Percentiles rank a stretch among this genome's conserved stretches.
Evolutionary conservation across 495 filamentous ascomycete species (phyloP).

Genomic region (Friedmanniomyces simplex): DNA sequence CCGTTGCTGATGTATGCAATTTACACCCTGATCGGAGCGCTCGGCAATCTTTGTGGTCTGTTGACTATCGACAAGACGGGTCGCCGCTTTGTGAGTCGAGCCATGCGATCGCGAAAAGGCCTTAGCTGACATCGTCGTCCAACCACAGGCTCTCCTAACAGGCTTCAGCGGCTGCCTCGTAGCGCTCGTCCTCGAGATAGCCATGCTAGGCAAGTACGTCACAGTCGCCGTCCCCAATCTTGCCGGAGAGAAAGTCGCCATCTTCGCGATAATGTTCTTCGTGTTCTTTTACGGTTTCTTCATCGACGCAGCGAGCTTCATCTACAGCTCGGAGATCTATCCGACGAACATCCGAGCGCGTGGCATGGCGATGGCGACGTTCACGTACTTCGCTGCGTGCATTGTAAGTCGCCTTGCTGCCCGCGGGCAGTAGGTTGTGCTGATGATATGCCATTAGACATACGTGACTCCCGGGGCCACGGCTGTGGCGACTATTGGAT

Average conservation of each 20-base stretch:
- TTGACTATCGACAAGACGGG: conserved; percentile 24
- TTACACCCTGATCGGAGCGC: conserved; percentile 24
- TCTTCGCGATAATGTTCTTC: conserved; percentile 30
- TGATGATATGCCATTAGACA: neutral
- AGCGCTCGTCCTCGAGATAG: conserved; percentile 23
- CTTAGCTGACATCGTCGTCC: neutral
- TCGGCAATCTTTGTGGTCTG: conserved; percentile 23
- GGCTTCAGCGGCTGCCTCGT: conserved; percentile 23
- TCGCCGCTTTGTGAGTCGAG: conserved; percentile 18
- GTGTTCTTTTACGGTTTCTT: conserved; percentile 45
- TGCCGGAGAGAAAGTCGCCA: conserved; percentile 23
- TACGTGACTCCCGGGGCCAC: conserved; percentile 23
- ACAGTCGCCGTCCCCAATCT: conserved; percentile 4
- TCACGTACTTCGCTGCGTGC: conserved; percentile 23
- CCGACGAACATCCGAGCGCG: conserved; percentile 25
- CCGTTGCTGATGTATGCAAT: conserved; percentile 22
- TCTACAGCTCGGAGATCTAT: conserved; percentile 24
- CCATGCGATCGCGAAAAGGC: too few relatives aligned
- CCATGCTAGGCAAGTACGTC: conserved; percentile 23
- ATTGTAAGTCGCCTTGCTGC: conserved; percentile 2
- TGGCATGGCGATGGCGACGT: conserved; percentile 21
- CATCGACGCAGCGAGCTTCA: conserved; percentile 29
- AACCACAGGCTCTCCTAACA: conserved; percentile 20
- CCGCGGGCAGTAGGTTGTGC: neutral
- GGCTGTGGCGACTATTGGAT: conserved; percentile 17